Evolutionary conservation across 306 rosid species (phyloP), one percentile per base, ranked within the genome.

Genomic region (Pueraria montana): DNA sequence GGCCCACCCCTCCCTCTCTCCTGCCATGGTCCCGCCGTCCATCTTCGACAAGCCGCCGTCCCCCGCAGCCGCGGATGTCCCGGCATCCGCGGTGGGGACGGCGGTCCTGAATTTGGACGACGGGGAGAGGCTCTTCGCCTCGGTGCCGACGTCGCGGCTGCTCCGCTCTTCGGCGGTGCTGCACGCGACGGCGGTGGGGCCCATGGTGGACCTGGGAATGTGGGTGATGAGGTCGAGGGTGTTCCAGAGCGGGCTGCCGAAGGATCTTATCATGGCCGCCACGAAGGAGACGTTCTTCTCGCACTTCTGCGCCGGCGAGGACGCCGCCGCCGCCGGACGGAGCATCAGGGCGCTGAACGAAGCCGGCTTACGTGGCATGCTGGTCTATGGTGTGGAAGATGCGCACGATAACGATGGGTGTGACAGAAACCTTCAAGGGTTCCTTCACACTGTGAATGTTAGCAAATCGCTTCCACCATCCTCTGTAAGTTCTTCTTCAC

Each of bases 281-380:
- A 74, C 90, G 0, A 81, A 80, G 5, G 80, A 45, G 45, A 91
- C 90, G 17, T 92, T 96, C 20, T 96, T 66, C 59, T 91, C 83
- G 2, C 91, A 96, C 26, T 96, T 96, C 43, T 96, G 99, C 80
- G 99, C 97, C 82, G 99, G 99, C 11, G 94, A 92, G 79, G 92
- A 96, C 12, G 75, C 89, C 6, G 83, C 2, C 4, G 50, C 53
- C 4, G 84, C 81, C 3, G 77, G 81, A 0, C 30, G 30, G 67
- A 84, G 64, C 20, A 80, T 84, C 6, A 0, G 42, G 30, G 52
- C 14, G 30, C 67, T 96, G 2, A 82, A 87, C 40, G 89, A 87
- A 2, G 90, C 80, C 2, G 97, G 98, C 0, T 77, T 96, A 5
- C 79, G 99, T 4, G 89, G 94, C 59, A 96, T 96, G 97, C 87